phyloP scores from a whole-genome alignment of 176 grass and related monocot species.

The Musa itinerans region DNA sequence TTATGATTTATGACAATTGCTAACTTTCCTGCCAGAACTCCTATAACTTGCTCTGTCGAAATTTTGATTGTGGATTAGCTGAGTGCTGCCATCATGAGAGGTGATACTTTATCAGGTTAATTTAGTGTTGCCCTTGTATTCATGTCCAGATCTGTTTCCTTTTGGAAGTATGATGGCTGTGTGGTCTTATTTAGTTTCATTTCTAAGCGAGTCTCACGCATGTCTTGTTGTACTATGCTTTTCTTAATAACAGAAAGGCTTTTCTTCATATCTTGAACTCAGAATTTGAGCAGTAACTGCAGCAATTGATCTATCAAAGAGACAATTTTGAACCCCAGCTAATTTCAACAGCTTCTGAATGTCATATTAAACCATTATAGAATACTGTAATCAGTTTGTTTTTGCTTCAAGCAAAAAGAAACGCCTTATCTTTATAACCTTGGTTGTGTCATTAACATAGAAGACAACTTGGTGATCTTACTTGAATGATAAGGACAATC shows the following conservation, averaged over 20 bases:
- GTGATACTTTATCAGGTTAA: constrained; percentile 14
- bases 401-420: no score
- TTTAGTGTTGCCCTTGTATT: background rate
- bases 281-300: no score
- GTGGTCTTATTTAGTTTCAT: background rate
- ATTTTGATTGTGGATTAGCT: constrained; percentile 74
- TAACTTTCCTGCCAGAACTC: constrained; percentile 47
- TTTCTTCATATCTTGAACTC: no score
- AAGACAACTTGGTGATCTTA: no score
- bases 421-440: no score
- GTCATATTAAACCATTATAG: no score
- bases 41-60: constrained; percentile 75
- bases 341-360: no score
- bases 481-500: no score
- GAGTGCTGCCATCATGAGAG: constrained; percentile 93
- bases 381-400: no score
- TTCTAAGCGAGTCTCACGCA: background rate
- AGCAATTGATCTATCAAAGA: no score
- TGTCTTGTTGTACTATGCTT: background rate
- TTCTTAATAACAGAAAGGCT: background rate
- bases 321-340: no score
- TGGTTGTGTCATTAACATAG: no score
- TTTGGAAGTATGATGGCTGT: background rate
- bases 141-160: background rate
- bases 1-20: constrained; percentile 1